A percentile compares a stretch with the other conserved stretches of the same genome.
phyloP scores from a whole-genome alignment of 768 basidiomycete species.

The Russula emetica region DNA sequence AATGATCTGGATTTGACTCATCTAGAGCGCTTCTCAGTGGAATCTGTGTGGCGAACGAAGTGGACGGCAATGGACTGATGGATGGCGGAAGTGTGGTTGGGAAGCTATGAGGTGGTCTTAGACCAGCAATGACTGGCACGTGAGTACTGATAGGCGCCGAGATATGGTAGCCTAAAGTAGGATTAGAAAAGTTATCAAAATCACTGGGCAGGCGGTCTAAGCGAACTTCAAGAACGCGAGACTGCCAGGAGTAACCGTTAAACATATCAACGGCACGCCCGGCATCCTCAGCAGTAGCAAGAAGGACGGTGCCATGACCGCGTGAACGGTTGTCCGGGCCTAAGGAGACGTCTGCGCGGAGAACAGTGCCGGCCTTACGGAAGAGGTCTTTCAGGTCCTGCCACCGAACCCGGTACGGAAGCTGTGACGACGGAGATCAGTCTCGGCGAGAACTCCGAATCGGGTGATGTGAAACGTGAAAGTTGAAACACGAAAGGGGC shows the following conservation, averaged over 20 bases:
- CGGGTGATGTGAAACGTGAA: slow-evolving; percentile 15
- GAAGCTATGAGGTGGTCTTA: slow-evolving; percentile 10
- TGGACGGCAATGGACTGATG: slow-evolving; percentile 24
- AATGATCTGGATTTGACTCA: slow-evolving; percentile 27
- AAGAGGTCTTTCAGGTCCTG: slow-evolving; percentile 99
- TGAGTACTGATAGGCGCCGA: slow-evolving; percentile 18
- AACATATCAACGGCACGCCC: slow-evolving; percentile 93
- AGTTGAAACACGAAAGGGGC: not conserved
- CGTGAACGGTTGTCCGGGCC: slow-evolving; percentile 87
- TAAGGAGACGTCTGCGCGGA: slow-evolving; percentile 50
- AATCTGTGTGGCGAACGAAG: slow-evolving; percentile 24
- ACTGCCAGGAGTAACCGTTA: slow-evolving; percentile 97
- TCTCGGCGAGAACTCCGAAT: not conserved
- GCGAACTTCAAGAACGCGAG: slow-evolving; percentile 84
- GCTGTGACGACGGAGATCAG: slow-evolving; percentile 41
- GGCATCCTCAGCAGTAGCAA: slow-evolving; percentile 93
- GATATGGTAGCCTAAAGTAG: slow-evolving; percentile 14
- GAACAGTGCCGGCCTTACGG: slow-evolving; percentile 76
- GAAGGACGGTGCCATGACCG: slow-evolving; percentile 91
- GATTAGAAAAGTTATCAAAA: slow-evolving; percentile 27
- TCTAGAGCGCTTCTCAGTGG: slow-evolving; percentile 19
- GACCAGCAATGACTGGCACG: slow-evolving; percentile 14
- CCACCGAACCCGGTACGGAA: slow-evolving; percentile 97
- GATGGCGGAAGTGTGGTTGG: slow-evolving; percentile 11
- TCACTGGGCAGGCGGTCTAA: slow-evolving; percentile 66